Conservation (phyloP, 441 rosid species). For the Pelargonium fulgidum region DNA sequence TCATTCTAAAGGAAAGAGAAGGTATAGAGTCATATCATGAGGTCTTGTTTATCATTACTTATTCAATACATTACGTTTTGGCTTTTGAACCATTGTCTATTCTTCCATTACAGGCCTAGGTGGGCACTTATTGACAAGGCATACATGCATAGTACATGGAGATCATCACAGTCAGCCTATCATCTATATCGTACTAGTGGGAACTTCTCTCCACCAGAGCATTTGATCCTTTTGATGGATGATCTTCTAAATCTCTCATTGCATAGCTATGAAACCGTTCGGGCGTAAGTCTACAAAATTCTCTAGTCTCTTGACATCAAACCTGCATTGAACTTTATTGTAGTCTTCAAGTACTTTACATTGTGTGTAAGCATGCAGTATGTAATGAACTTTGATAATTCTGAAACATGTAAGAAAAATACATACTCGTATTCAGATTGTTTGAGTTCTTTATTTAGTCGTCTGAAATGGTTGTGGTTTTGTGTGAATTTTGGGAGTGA, state of each 20-base stretch:
- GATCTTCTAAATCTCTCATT: slow-evolving; percentile 79
- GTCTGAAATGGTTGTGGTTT: slow-evolving; percentile 1
- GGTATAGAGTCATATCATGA: slow-evolving; percentile 37
- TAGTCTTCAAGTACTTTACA: neutral
- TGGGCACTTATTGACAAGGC: slow-evolving; percentile 98
- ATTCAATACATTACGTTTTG: slow-evolving; percentile 14
- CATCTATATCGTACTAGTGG: slow-evolving; percentile 79
- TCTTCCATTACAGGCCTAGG: slow-evolving; percentile 65
- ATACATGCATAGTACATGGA: slow-evolving; percentile 97
- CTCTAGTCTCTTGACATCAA: slow-evolving; percentile 19
- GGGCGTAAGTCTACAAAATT: slow-evolving; percentile 56
- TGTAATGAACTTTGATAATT: neutral
- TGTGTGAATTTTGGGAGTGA: slow-evolving; percentile 5
- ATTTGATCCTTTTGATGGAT: slow-evolving; percentile 62
- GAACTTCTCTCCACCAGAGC: slow-evolving; percentile 69
- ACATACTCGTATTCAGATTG: neutral
- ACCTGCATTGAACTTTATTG: slow-evolving; percentile 4
- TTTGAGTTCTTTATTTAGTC: neutral
- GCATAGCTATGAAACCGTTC: slow-evolving; percentile 97
- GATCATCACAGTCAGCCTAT: slow-evolving; percentile 94
- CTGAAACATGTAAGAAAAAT: neutral
- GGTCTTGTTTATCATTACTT: slow-evolving; percentile 17
- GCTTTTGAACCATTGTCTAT: slow-evolving; percentile 16
- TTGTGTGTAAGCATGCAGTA: neutral
- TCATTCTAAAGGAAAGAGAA: slow-evolving; percentile 88